Percentiles rank a stretch among this genome's conserved stretches.
Evolutionary conservation across 805 yeast species (phyloP).

Genomic region (Ogataea dorogensis): DNA sequence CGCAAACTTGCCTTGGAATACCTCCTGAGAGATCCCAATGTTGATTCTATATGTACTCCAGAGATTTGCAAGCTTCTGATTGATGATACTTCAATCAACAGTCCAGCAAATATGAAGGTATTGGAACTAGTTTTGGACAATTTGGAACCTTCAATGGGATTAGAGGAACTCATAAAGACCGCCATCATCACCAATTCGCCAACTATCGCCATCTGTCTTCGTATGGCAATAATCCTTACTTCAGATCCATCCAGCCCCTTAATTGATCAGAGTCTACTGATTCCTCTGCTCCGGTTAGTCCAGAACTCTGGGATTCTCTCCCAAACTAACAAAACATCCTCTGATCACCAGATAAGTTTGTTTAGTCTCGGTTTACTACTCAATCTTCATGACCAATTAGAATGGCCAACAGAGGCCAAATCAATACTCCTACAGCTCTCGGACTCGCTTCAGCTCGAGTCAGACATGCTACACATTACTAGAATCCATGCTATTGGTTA

Average conservation of each 20-base stretch:
- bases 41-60: neutral
- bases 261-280: conserved; percentile 7
- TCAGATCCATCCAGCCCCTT: conserved; percentile 5
- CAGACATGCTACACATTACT: conserved; percentile 6
- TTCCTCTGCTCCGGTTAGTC: conserved; percentile 13
- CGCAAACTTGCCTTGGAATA: conserved; percentile 9
- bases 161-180: neutral
- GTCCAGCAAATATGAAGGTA: neutral
- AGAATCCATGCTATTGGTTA: conserved; percentile 29
- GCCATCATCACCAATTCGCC: conserved; percentile 2
- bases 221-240: conserved; percentile 17
- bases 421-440: conserved; percentile 4
- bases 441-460: conserved; percentile 8
- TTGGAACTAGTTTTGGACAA: neutral
- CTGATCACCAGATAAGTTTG: conserved; percentile 15
- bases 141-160: too few relatives aligned
- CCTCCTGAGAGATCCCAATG: neutral
- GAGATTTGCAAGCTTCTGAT: neutral
- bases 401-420: neutral
- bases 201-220: conserved; percentile 1
- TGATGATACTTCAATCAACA: neutral
- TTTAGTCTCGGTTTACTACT: conserved; percentile 23
- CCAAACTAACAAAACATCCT: conserved; percentile 3
- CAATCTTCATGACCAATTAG: conserved; percentile 10
- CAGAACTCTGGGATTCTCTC: conserved; percentile 13